Percentiles rank a stretch among this genome's conserved stretches.
phyloP scores from a whole-genome alignment of 768 basidiomycete genomes.

The Russula virescens region DNA sequence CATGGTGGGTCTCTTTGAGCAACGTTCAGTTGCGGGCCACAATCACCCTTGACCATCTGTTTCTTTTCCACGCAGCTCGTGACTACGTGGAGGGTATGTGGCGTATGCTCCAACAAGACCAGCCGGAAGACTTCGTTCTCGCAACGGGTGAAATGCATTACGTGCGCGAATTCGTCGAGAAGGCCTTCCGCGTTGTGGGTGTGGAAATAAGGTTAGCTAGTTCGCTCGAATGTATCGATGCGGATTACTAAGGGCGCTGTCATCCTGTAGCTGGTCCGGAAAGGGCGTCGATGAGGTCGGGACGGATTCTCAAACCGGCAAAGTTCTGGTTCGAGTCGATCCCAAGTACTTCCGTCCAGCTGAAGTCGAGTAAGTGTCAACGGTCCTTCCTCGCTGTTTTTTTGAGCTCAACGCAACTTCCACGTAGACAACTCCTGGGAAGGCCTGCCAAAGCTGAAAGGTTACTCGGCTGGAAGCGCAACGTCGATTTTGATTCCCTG shows the following conservation, averaged over 20 bases:
- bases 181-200: slow-evolving; percentile 67
- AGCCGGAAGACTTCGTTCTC: slow-evolving; percentile 85
- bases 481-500: slow-evolving; percentile 74
- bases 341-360: slow-evolving; percentile 89
- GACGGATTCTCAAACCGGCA: slow-evolving; percentile 60
- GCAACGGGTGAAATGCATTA: slow-evolving; percentile 95
- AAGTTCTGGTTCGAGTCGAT: slow-evolving; percentile 79
- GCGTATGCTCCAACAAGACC: slow-evolving; percentile 87
- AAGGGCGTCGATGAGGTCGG: slow-evolving; percentile 72
- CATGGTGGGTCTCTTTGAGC: slow-evolving; percentile 55
- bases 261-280: slow-evolving; percentile 62
- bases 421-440: slow-evolving; percentile 67
- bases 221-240: background rate
- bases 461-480: slow-evolving; percentile 85
- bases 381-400: background rate
- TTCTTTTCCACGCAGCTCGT: slow-evolving; percentile 42
- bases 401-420: background rate
- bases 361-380: slow-evolving; percentile 77
- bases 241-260: slow-evolving; percentile 11
- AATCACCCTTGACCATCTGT: background rate
- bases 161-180: slow-evolving; percentile 90
- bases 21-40: background rate
- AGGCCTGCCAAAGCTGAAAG: slow-evolving; percentile 89
- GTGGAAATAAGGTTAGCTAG: slow-evolving; percentile 55
- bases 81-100: slow-evolving; percentile 99